A percentile compares a stretch with the other conserved stretches of the same genome.
Evolutionary conservation across 1,139 yeast species (phyloP).

Genomic region (Blastobotrys indianensis): DNA sequence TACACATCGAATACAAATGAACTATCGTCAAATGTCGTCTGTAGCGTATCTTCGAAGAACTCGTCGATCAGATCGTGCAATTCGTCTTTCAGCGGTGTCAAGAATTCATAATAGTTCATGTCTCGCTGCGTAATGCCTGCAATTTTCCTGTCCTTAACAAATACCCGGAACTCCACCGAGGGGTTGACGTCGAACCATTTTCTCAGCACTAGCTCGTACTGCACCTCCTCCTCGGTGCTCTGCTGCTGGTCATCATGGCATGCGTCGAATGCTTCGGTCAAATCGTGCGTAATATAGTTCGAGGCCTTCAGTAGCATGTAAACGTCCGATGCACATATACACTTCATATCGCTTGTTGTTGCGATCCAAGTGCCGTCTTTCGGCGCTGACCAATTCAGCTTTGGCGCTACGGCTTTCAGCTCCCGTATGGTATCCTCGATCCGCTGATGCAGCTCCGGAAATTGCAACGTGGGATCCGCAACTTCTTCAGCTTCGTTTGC

Average conservation of each 20-base stretch:
- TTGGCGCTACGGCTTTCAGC: slow-evolving; percentile 68
- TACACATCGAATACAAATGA: slow-evolving; percentile 74
- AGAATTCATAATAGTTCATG: slow-evolving; percentile 69
- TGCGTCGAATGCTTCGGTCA: slow-evolving; percentile 60
- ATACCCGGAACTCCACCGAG: slow-evolving; percentile 83
- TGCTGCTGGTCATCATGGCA: slow-evolving; percentile 25
- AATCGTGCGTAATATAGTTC: slow-evolving; percentile 79
- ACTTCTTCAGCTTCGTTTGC: slow-evolving; percentile 42
- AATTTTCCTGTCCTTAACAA: slow-evolving; percentile 55
- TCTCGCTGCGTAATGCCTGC: slow-evolving; percentile 83
- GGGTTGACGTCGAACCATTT: slow-evolving; percentile 83
- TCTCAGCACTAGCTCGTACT: slow-evolving; percentile 64
- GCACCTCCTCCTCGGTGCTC: slow-evolving; percentile 22
- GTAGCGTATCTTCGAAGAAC: slow-evolving; percentile 49
- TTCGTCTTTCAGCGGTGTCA: slow-evolving; percentile 44
- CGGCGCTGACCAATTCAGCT: slow-evolving; percentile 95
- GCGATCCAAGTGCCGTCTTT: slow-evolving; percentile 91
- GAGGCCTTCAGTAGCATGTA: slow-evolving; percentile 79
- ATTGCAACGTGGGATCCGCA: slow-evolving; percentile 39
- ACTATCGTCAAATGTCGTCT: slow-evolving; percentile 47
- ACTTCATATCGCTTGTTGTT: slow-evolving; percentile 67
- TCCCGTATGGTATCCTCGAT: slow-evolving; percentile 41
- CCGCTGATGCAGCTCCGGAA: slow-evolving; percentile 52
- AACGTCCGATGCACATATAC: slow-evolving; percentile 64
- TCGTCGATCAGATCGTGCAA: slow-evolving; percentile 46